Conservation (phyloP, 1,139 yeast genomes). For the Hyphopichia wangnamkhiaoensis region DNA sequence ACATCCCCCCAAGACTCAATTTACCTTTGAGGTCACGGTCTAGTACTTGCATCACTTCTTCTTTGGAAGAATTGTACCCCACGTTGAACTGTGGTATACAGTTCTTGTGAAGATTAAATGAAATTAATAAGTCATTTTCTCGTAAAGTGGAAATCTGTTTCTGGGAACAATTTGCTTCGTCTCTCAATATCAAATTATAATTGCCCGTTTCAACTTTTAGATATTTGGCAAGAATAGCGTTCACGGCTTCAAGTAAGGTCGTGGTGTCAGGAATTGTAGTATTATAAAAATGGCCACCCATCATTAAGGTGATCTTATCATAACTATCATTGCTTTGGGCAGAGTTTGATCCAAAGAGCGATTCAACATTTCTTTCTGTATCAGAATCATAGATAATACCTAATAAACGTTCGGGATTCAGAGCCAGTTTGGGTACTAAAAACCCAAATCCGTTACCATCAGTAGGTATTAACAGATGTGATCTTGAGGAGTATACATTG, state of each 20-base stretch:
- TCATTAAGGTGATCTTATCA: slow-evolving; percentile 82
- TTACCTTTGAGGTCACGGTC: slow-evolving; percentile 36
- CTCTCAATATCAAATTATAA: slow-evolving; percentile 27
- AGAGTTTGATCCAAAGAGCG: slow-evolving; percentile 1
- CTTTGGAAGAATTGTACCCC: slow-evolving; percentile 59
- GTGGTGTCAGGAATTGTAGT: slow-evolving; percentile 44
- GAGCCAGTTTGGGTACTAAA: slow-evolving; percentile 63
- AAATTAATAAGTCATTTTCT: slow-evolving; percentile 34
- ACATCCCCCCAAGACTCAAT: slow-evolving; percentile 76
- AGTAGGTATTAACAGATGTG: slow-evolving; percentile 39
- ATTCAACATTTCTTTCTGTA: slow-evolving; percentile 52
- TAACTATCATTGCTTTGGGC: slow-evolving; percentile 25
- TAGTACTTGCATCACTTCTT: slow-evolving; percentile 35
- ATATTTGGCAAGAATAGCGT: slow-evolving; percentile 49
- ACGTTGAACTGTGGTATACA: slow-evolving; percentile 84
- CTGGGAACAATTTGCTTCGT: slow-evolving; percentile 26
- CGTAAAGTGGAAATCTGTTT: slow-evolving; percentile 27
- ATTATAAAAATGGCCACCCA: slow-evolving; percentile 72
- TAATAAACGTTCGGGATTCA: slow-evolving; percentile 61
- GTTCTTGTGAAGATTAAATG: slow-evolving; percentile 38
- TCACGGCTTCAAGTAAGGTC: slow-evolving; percentile 46
- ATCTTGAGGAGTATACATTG: slow-evolving; percentile 47
- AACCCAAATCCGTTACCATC: slow-evolving; percentile 78
- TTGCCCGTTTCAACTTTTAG: slow-evolving; percentile 46
- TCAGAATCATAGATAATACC: slow-evolving; percentile 94